phyloP scores from a whole-genome alignment of 768 basidiomycete genomes.

The Phanerochaete sordida region DNA sequence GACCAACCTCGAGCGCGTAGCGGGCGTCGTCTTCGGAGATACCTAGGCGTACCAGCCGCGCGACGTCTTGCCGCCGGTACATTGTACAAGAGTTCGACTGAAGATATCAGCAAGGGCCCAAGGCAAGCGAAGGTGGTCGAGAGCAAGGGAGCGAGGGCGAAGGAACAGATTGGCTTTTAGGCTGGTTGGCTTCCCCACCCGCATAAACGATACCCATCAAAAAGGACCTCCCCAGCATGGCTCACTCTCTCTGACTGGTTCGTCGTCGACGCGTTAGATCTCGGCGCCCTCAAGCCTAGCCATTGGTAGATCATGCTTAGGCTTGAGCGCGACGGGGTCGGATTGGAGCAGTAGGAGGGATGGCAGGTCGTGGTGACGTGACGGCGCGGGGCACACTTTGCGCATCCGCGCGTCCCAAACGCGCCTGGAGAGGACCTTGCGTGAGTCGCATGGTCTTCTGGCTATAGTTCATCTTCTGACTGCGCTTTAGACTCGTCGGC shows the following conservation, averaged over 20 bases:
- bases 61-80: conserved; percentile 7
- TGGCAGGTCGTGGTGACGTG: too few species aligned
- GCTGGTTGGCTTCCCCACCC: not conserved
- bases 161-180: not conserved
- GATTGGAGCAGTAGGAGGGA: too few species aligned
- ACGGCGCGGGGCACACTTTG: too few species aligned
- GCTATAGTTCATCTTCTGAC: too few species aligned
- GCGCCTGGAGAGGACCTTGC: too few species aligned
- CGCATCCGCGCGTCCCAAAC: too few species aligned
- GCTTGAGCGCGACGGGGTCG: too few species aligned
- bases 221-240: not conserved
- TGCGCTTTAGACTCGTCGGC: too few species aligned
- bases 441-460: too few species aligned
- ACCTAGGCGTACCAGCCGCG: conserved; percentile 10
- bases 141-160: not conserved
- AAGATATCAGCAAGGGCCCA: not conserved
- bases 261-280: too few species aligned
- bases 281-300: too few species aligned
- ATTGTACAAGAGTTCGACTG: not conserved
- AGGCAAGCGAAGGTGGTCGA: not conserved
- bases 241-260: not conserved
- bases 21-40: conserved; percentile 9
- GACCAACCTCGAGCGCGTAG: conserved; percentile 17
- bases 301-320: too few species aligned
- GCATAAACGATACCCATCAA: not conserved